Conservation (phyloP, 331 rosid species). For the Telfairia occidentalis region DNA sequence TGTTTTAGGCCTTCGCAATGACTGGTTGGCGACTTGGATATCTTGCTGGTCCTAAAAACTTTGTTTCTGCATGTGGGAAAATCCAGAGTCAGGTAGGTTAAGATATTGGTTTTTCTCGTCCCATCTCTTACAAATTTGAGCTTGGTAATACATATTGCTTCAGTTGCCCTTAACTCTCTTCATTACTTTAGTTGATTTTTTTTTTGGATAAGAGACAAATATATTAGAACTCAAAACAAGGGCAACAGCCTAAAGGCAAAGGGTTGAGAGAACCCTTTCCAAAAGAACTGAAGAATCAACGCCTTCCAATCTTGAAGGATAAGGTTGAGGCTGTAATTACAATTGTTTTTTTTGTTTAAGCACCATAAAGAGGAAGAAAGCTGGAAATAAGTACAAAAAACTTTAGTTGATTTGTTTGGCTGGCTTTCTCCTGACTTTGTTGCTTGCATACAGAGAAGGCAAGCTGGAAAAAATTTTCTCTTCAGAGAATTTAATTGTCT, state of each 20-base stretch:
- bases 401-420: neutral
- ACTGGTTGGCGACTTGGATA: conserved; percentile 97
- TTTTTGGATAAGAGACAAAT: too few species aligned
- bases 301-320: too few species aligned
- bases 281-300: too few species aligned
- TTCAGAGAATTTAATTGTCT: neutral
- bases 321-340: too few species aligned
- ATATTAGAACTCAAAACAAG: too few species aligned
- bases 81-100: conserved; percentile 75
- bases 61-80: conserved; percentile 62
- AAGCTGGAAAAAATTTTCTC: neutral
- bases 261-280: too few species aligned
- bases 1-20: conserved; percentile 65
- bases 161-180: neutral
- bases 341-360: too few species aligned
- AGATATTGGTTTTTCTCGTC: neutral
- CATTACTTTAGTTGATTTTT: neutral
- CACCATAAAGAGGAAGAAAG: too few species aligned
- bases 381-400: too few species aligned
- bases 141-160: neutral
- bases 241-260: too few species aligned
- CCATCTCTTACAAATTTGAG: neutral
- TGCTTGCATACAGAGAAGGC: neutral
- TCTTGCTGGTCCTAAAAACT: conserved; percentile 84
- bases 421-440: neutral